Evolutionary conservation across 2,329 filamentous ascomycete genomes (phyloP), one percentile per base, ranked within the genome.

Genomic region (Arthrobotrys musiformis): DNA sequence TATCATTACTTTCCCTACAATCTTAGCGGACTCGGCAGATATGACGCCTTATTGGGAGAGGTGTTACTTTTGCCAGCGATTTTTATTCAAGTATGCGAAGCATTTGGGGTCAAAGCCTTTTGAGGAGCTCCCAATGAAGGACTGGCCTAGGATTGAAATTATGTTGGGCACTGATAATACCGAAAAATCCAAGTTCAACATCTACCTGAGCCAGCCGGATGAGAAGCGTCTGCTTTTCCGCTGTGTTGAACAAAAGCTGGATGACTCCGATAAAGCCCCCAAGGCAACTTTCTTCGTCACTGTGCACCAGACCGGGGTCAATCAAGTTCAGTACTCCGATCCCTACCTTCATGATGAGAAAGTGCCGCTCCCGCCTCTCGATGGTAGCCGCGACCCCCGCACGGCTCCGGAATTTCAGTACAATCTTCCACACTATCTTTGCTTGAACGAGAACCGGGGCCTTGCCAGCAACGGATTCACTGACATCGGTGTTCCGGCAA

Each of bases 271-370:
- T 37, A 61, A 70, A n/a, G 37, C 28, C 9, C 60, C 60, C 33
- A 76, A 76, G 19, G 72, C 72, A 13, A 76, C 72, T 17, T 76
- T 64, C 37, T 76, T 76, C 30, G 72, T 76, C n/a, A 76, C 72
- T 4, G 64, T 76, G 13, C 72, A 76, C 19, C 72, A 70, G 19
- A 76, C 72, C 42, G 72, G 72, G n/a, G 72, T 76, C 13, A 64
- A 76, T 17, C 54, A 76, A 46, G 66, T 76, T 19, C 72, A 76
- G 19, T 76, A 76, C 44, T 70, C 64, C 8, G 72, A 76, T 17
- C 72, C 72, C 6, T 60, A 35, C 17, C 68, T 61, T 54, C 64
- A 61, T n/a, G 64, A 70, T 44, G 62, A 61, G 1, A 40, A 61
- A 22, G 37, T 61, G 17, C 48, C 56, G 5, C 72, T 76, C 13